A percentile compares a stretch with the other conserved stretches of the same genome.
Conservation (phyloP, 257 asterid species). For the Rauvolfia tetraphylla region DNA sequence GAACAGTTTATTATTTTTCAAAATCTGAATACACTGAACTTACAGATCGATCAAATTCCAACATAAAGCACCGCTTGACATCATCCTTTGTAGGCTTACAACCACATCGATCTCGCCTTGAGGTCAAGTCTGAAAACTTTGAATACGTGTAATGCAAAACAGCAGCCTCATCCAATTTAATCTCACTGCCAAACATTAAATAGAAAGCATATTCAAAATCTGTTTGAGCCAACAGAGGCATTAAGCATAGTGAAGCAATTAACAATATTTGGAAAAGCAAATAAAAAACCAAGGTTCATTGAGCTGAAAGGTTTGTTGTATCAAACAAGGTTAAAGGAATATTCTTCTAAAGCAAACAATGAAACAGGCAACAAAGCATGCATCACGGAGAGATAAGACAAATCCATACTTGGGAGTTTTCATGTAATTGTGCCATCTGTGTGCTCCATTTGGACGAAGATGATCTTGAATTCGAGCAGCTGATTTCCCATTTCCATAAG, state of each 20-base stretch:
- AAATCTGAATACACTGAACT: conserved; percentile 21
- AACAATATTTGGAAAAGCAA: neutral
- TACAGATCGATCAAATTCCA: conserved; percentile 66
- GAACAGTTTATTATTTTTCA: neutral
- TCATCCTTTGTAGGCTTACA: conserved; percentile 63
- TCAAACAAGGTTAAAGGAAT: neutral
- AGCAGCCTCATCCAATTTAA: conserved; percentile 58
- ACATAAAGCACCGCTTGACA: conserved; percentile 61
- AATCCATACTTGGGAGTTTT: conserved; percentile 54
- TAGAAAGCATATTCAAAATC: conserved; percentile 1
- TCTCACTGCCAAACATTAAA: conserved; percentile 41
- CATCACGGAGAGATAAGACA: neutral
- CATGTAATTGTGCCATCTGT: conserved; percentile 74
- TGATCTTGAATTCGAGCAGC: conserved; percentile 73
- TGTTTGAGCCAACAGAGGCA: neutral
- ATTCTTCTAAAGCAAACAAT: neutral
- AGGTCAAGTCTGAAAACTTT: conserved; percentile 63
- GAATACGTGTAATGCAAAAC: conserved; percentile 65
- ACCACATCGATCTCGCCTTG: conserved; percentile 63
- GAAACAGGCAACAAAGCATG: neutral
- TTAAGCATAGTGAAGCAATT: too few species aligned
- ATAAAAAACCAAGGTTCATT: neutral
- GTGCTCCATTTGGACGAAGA: conserved; percentile 78
- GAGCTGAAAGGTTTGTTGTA: neutral
- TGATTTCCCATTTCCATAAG: conserved; percentile 66